A percentile compares a stretch with the other conserved stretches of the same genome.
These are phyloP conservation scores for Lactarius vividus DNA, from an alignment of 768 basidiomycete genomes.

Conservation along the genomic window DNA sequence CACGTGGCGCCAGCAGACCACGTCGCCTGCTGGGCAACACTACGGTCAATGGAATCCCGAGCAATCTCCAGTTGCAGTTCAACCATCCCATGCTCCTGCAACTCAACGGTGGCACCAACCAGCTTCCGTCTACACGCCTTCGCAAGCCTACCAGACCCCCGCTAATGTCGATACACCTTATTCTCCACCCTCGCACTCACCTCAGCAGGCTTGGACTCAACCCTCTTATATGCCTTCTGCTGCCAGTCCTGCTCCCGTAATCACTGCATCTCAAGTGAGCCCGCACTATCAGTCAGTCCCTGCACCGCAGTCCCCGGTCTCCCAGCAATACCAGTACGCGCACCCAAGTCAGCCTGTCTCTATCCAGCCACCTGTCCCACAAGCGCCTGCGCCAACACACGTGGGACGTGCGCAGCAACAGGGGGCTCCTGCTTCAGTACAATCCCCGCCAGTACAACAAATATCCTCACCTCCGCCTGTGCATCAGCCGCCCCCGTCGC, in stretches of 20 bases:
- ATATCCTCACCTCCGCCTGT: conserved; percentile 19
- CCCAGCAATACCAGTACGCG: conserved; percentile 30
- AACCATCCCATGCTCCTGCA: background rate
- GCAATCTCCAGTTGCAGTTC: conserved; percentile 6
- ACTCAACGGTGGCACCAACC: conserved; percentile 12
- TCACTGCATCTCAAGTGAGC: conserved; percentile 11
- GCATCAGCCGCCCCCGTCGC: conserved; percentile 21
- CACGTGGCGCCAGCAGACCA: conserved; percentile 36
- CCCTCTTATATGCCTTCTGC: conserved; percentile 5
- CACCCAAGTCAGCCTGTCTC: conserved; percentile 34
- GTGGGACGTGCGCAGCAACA: conserved; percentile 4
- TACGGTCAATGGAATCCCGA: conserved; percentile 19
- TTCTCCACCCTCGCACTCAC: conserved; percentile 7
- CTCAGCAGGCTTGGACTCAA: conserved; percentile 23
- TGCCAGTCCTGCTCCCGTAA: conserved; percentile 7
- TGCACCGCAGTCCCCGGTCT: conserved; percentile 8
- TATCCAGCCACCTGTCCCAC: conserved; percentile 24
- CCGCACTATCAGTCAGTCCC: conserved; percentile 32
- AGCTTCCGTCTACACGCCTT: conserved; percentile 11
- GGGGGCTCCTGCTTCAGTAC: conserved; percentile 1
- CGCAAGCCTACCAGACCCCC: conserved; percentile 11
- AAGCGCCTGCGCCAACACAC: conserved; percentile 27
- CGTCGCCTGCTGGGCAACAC: conserved; percentile 13
- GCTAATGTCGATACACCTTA: conserved; percentile 2
- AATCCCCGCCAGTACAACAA: conserved; percentile 26